A percentile compares a stretch with the other conserved stretches of the same genome.
Evolutionary conservation across 139 green algal species (phyloP).

Genomic region (Auxenochlorella protothecoides): DNA sequence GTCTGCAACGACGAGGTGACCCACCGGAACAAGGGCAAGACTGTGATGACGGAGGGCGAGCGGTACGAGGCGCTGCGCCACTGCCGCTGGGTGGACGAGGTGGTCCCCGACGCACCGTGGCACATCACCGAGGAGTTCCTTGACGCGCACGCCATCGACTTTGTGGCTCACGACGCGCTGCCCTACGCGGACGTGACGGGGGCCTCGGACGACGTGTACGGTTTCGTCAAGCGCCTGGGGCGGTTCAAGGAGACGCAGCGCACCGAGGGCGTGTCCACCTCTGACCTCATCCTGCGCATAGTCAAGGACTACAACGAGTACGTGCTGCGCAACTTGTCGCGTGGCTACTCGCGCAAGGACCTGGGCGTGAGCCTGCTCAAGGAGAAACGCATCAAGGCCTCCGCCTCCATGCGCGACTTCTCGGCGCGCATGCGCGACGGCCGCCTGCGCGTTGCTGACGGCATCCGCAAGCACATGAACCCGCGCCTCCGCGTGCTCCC

Average conservation of each 20-base stretch:
- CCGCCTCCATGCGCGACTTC: conserved; percentile 48
- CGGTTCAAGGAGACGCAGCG: conserved; percentile 75
- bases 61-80: conserved; percentile 76
- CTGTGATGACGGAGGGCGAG: conserved; percentile 77
- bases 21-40: conserved; percentile 80
- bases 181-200: conserved; percentile 68
- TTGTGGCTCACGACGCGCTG: conserved; percentile 80
- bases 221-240: conserved; percentile 63
- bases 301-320: conserved; percentile 88
- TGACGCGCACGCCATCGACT: conserved; percentile 78
- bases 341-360: conserved; percentile 74
- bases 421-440: conserved; percentile 49
- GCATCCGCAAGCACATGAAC: conserved; percentile 39
- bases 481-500: conserved; percentile 18
- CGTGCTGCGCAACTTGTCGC: conserved; percentile 77
- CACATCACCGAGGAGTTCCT: conserved; percentile 78
- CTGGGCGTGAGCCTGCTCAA: conserved; percentile 45
- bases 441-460: conserved; percentile 39
- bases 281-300: conserved; percentile 85
- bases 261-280: conserved; percentile 81
- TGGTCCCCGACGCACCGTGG: conserved; percentile 75
- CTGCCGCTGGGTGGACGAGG: conserved; percentile 89
- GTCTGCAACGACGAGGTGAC: conserved; percentile 75
- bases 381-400: conserved; percentile 62
- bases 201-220: conserved; percentile 43